phyloP scores from a whole-genome alignment of 805 yeast genomes.

The Cyberlindnera mississippiensis region DNA sequence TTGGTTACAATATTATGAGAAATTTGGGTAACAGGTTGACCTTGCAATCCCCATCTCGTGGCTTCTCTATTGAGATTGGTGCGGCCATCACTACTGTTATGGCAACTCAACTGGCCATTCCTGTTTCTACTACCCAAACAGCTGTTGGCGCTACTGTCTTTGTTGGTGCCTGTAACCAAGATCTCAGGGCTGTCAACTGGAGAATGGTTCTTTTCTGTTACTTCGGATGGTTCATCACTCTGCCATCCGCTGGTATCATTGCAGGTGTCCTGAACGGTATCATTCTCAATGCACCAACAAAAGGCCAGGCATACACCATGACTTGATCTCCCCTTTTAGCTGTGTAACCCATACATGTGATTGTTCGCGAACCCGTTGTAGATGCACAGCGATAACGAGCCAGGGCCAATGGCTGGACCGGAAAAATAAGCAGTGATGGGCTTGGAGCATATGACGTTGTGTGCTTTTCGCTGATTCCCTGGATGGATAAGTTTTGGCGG shows the following conservation, averaged over 20 bases:
- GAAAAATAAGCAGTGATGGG: neutral
- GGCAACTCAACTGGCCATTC: conserved; percentile 70
- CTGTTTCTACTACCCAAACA: conserved; percentile 75
- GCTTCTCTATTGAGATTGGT: conserved; percentile 72
- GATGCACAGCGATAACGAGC: neutral
- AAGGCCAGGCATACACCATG: conserved; percentile 31
- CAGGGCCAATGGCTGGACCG: neutral
- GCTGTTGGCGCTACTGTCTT: conserved; percentile 77
- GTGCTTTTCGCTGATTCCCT: no score
- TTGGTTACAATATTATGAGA: conserved; percentile 66
- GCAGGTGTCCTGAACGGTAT: conserved; percentile 65
- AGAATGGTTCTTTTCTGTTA: conserved; percentile 71
- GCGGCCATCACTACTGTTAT: conserved; percentile 72
- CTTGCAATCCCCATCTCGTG: conserved; percentile 74
- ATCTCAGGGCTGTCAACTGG: conserved; percentile 66
- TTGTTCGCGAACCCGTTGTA: neutral
- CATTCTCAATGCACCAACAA: conserved; percentile 59
- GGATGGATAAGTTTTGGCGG: no score
- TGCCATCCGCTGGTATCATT: conserved; percentile 70
- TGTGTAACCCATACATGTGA: neutral
- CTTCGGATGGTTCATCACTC: conserved; percentile 66
- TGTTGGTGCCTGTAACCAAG: conserved; percentile 70
- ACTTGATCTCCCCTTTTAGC: no score
- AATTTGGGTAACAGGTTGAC: conserved; percentile 72
- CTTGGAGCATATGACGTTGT: neutral